phyloP scores from a whole-genome alignment of 306 rosid genomes.

The Canavalia gladiata region DNA sequence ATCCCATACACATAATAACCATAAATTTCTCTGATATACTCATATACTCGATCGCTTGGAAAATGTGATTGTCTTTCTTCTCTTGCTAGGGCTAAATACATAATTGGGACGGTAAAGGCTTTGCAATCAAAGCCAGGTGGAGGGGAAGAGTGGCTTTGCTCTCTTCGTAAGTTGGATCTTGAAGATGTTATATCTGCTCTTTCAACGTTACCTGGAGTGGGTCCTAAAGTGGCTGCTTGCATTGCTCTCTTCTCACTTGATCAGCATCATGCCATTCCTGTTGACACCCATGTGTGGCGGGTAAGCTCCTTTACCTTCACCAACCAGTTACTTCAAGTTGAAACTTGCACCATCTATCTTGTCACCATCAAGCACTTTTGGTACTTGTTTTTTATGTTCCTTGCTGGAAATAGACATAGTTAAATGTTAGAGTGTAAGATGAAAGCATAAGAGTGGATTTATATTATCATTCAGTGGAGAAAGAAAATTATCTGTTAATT shows the following conservation, averaged over 20 bases:
- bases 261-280: constrained; percentile 96
- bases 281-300: constrained; percentile 95
- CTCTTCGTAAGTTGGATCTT: constrained; percentile 76
- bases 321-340: not conserved
- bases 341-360: not conserved
- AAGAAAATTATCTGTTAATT: not conserved
- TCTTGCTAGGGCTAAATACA: constrained; percentile 81
- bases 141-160: constrained; percentile 86
- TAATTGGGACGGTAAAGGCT: constrained; percentile 72
- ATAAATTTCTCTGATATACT: not conserved
- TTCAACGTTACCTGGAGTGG: constrained; percentile 84
- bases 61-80: not conserved
- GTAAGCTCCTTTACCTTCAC: constrained; percentile 52
- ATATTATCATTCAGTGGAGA: not conserved
- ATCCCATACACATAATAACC: not conserved
- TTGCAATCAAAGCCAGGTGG: constrained; percentile 78
- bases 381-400: too few species aligned
- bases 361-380: not conserved
- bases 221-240: constrained; percentile 98
- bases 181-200: constrained; percentile 69
- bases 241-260: constrained; percentile 96
- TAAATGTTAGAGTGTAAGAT: not conserved
- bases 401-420: too few species aligned
- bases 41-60: too few species aligned
- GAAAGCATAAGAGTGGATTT: constrained; percentile 9